Percentiles rank a stretch among this genome's conserved stretches.
Conservation (phyloP, 2,329 filamentous ascomycete genomes). For the Aspergillus fischeri region DNA sequence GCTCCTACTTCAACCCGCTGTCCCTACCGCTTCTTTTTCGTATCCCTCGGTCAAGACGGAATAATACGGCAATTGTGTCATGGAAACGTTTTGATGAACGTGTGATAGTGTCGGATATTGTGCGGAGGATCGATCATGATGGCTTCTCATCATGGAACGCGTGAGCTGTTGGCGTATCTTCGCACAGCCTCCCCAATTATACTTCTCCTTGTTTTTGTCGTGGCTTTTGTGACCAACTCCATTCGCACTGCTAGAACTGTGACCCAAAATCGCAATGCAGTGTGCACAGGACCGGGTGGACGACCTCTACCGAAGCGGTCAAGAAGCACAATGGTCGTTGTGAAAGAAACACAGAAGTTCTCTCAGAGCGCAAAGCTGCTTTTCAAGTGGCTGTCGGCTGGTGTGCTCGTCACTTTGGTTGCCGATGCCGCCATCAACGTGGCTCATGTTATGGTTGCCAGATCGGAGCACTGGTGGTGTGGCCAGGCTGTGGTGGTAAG, state of each 20-base stretch:
- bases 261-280: conserved; percentile 44
- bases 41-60: conserved; percentile 6
- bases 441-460: conserved; percentile 64
- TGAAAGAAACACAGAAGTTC: conserved; percentile 53
- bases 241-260: conserved; percentile 51
- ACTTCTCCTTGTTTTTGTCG: conserved; percentile 61
- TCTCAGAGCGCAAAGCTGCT: conserved; percentile 64
- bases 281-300: conserved; percentile 73
- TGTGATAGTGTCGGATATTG: conserved; percentile 16
- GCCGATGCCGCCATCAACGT: conserved; percentile 71
- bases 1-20: background rate
- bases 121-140: conserved; percentile 24
- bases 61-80: conserved; percentile 23
- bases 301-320: conserved; percentile 73
- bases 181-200: conserved; percentile 61
- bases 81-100: conserved; percentile 29
- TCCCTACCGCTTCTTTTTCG: conserved; percentile 1
- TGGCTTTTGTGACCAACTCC: conserved; percentile 59
- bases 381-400: conserved; percentile 70
- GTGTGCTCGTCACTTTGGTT: conserved; percentile 70
- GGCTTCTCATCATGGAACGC: conserved; percentile 38
- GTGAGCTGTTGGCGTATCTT: conserved; percentile 43
- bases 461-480: conserved; percentile 73
- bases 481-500: conserved; percentile 72
- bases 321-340: conserved; percentile 46